These are phyloP conservation scores for Pestalotiopsis fici DNA, from an alignment of 2,329 filamentous ascomycete species.

Conservation along the genomic window DNA sequence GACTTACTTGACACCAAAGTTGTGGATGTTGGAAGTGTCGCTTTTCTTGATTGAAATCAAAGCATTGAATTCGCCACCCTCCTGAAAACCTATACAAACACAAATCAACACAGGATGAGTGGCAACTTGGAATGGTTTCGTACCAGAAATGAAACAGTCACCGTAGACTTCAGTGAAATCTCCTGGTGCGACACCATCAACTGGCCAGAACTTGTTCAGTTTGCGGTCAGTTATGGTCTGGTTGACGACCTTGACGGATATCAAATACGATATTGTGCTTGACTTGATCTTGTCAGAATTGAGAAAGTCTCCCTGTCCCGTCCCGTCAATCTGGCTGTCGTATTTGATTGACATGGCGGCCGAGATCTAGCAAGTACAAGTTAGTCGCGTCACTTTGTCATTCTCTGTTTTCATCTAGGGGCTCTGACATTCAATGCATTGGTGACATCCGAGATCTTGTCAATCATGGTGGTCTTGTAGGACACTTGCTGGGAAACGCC, in stretches of 20 bases:
- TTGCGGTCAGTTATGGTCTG: background rate
- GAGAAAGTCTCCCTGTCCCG: background rate
- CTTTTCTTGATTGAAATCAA: background rate
- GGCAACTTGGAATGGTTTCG: background rate
- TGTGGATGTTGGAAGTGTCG: background rate
- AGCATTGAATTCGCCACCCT: background rate
- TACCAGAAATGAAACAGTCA: background rate
- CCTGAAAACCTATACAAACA: background rate
- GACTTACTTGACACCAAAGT: background rate
- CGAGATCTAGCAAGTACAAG: background rate
- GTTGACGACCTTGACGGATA: background rate
- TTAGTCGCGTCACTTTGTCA: background rate
- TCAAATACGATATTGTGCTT: background rate
- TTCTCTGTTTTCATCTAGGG: background rate
- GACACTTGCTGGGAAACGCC: background rate
- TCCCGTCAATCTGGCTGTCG: background rate
- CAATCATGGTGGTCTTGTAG: constrained; percentile 2
- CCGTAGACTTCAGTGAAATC: background rate
- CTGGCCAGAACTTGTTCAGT: background rate
- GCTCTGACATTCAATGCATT: background rate
- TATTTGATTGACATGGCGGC: background rate
- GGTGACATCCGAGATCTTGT: background rate
- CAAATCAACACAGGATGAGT: background rate
- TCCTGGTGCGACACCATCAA: background rate
- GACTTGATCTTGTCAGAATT: background rate